Conservation (phyloP, 345 rosid genomes). For the Hibiscus trionum region DNA sequence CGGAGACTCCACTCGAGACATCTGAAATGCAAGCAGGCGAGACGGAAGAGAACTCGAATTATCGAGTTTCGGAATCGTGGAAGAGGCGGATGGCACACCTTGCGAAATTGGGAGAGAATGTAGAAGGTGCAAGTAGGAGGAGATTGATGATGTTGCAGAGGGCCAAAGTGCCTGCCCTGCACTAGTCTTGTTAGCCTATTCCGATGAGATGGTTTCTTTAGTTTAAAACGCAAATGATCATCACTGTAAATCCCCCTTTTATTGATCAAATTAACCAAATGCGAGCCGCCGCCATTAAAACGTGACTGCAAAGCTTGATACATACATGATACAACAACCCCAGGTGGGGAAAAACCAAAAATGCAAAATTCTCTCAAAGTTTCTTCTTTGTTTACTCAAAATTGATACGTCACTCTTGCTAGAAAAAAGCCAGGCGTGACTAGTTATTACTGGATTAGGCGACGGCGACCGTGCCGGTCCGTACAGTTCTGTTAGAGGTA, state of each 20-base stretch:
- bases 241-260: no score
- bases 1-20: conserved; percentile 12
- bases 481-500: conserved; percentile 27
- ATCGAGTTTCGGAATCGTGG: conserved; percentile 41
- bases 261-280: no score
- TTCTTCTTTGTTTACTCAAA: neutral
- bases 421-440: neutral
- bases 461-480: conserved; percentile 46
- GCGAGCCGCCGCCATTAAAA: no score
- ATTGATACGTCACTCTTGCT: neutral
- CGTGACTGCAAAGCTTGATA: no score
- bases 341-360: neutral
- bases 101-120: conserved; percentile 43
- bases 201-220: no score
- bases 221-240: no score
- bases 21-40: conserved; percentile 15
- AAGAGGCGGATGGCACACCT: conserved; percentile 51
- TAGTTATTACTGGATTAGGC: conserved; percentile 13
- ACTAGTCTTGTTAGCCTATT: no score
- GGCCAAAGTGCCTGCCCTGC: conserved; percentile 25
- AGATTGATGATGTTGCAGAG: conserved; percentile 42
- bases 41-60: conserved; percentile 8
- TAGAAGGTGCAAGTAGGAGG: conserved; percentile 38
- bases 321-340: neutral
- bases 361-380: neutral